Percentiles rank a stretch among this genome's conserved stretches.
phyloP scores from a whole-genome alignment of 2,329 filamentous ascomycete species.

The Didymella sp. region DNA sequence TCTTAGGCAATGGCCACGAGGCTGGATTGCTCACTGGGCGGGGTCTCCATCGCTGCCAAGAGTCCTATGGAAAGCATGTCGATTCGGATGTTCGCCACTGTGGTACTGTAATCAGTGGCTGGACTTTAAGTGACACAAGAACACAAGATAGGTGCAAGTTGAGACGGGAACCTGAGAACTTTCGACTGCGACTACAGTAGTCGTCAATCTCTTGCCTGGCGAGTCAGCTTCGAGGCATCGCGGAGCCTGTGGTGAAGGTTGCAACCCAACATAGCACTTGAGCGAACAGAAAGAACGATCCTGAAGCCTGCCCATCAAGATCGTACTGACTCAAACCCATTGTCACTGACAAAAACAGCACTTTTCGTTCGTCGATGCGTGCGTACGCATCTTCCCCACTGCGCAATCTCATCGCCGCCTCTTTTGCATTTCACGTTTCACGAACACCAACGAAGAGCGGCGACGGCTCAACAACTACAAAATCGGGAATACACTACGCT shows the following conservation, averaged over 20 bases:
- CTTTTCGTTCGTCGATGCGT: not conserved
- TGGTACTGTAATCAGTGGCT: constrained; percentile 10
- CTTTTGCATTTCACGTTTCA: not conserved
- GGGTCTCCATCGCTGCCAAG: not conserved
- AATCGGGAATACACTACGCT: not conserved
- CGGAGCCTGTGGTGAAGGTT: not conserved
- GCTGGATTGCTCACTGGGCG: not conserved
- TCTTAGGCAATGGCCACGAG: constrained; percentile 8
- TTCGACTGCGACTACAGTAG: not conserved
- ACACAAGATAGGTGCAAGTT: not conserved
- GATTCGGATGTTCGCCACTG: not conserved
- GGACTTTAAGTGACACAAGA: not conserved
- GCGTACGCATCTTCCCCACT: not conserved
- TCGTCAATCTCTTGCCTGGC: too few species aligned
- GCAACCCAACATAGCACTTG: not conserved
- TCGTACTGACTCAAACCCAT: not conserved
- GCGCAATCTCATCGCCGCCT: constrained; percentile 2
- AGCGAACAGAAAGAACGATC: not conserved
- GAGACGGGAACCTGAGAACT: not conserved
- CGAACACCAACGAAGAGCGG: not conserved
- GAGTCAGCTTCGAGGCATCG: not conserved
- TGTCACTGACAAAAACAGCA: not conserved
- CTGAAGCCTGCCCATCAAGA: too few species aligned
- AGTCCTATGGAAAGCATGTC: not conserved
- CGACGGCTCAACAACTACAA: not conserved